Base-by-base conservation (phyloP, 139 green algal species). In the Chlorella sp. region DNA sequence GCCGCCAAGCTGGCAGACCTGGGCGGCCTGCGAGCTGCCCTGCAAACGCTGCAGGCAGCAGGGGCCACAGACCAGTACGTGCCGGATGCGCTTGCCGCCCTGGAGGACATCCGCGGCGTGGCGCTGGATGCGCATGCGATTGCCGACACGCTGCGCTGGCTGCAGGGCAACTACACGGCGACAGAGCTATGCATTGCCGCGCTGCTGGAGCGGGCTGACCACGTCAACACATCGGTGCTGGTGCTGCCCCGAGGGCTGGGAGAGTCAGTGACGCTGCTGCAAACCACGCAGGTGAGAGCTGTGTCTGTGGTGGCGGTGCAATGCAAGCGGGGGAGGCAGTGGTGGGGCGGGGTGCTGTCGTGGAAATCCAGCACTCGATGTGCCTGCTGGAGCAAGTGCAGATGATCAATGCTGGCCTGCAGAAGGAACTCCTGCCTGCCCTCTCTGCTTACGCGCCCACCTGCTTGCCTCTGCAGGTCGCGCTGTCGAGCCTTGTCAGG, bases 161-260 rank as follows among this genome's bases (percentile, higher is more conserved):
- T 88, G 48, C 83, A 81, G n/a, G 87, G 34, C 61, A 68, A 68
- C 64, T 92, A 92, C 82, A 68, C n/a, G 11, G n/a, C 19, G 3
- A 79, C 64, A 5, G 30, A 37, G 73, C 90, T 86, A 39, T 91
- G 87, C 64, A 12, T 92, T 15, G 22, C 21, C 0, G 78, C 40
- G 19, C 87, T 92, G 77, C 77, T 89, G 61, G 61, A 39, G 14
- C 78, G 78, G 9, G 36, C 39, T 19, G 24, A 66, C 37, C 32
- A 61, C 60, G 78, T 92, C 78, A 89, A 92, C 60, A 15, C 40
- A 12, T 69, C 40, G 15, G 86, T 92, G 53, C 37, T 92, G 64
- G 40, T 73, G 24, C 86, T 92, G 15, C 90, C 90, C 0, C 18
- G 78, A 5, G 37, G 32, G 30, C 40, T 91, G 34, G 57, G 22